Evolutionary conservation across 2,329 filamentous ascomycete genomes (phyloP), one percentile per base, ranked within the genome.

Genomic region (Dactylonectria macrodidyma): DNA sequence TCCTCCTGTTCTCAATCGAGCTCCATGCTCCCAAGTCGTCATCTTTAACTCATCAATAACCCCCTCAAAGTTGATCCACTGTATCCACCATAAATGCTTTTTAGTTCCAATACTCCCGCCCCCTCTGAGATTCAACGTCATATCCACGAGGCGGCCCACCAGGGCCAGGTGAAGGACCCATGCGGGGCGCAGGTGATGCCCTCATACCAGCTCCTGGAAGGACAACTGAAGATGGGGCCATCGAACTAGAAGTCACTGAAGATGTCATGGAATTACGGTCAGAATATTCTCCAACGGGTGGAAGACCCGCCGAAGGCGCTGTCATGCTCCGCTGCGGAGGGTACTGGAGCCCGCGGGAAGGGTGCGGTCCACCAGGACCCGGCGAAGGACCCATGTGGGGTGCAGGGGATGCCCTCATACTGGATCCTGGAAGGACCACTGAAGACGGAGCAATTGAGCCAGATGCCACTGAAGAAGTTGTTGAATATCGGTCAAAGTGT

Each of bases 251-350:
- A 30, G 50, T 46, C 12, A 59, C 64, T 9, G 64, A 59, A 6
- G 64, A 66, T 3, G 59, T 68, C 19, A 74, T 77, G 22, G 75
- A 78, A 33, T 75, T 70, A 33, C 78, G 76, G 24, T 76, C 64
- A 34, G 71, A 71, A 60, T 75, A 79, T 41, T 78, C 78, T 26
- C 75, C 73, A 47, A 73, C 58, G 2, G 68, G 71, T 46, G 73
- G 75, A 51, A 78, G 75, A 33, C 75, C 72, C 14, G 80, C 79
- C 61, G 81, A 72, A 4, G 83, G 83, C 4, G 81, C 83, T 24
- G 85, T 86, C 81, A 86, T 81, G 62, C 83, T 86, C 58, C 85
- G 80, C 69, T 81, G 81, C 1, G 83, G 83, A 33, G 81, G 73
- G 44, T 80, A 78, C 12, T 78, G 80, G 46, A 78, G 78, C 41